A percentile compares a stretch with the other conserved stretches of the same genome.
Conservation (phyloP, 23 red algal species). For the Gracilaria caudata region DNA sequence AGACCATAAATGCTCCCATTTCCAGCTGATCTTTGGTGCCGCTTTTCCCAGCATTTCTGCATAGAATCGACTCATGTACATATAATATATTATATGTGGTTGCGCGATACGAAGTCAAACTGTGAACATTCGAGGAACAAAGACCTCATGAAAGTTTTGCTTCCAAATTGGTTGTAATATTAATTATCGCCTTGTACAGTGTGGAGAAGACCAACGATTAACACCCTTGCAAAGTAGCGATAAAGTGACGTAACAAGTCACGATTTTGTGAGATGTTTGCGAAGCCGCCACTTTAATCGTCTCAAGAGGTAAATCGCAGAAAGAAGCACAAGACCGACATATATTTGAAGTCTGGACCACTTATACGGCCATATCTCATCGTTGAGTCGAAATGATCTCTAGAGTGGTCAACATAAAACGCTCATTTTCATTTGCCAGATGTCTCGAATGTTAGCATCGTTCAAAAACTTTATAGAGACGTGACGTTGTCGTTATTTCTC, state of each 20-base stretch:
- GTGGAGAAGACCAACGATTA: background rate
- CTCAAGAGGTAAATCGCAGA: background rate
- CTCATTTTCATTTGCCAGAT: background rate
- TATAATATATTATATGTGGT: too few species aligned
- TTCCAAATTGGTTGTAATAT: background rate
- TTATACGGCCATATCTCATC: too few species aligned
- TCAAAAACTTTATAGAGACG: slow-evolving; percentile 91
- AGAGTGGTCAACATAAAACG: background rate
- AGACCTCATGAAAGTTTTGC: background rate
- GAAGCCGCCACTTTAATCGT: background rate
- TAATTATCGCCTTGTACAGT: background rate
- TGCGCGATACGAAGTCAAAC: too few species aligned
- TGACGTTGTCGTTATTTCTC: slow-evolving; percentile 74
- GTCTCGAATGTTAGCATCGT: slow-evolving; percentile 60
- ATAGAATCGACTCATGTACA: slow-evolving; percentile 1
- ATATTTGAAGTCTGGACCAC: background rate
- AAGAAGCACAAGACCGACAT: background rate
- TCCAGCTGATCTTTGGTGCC: background rate
- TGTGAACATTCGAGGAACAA: background rate
- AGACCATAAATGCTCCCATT: too few species aligned
- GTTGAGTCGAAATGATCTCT: background rate
- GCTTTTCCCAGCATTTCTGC: background rate
- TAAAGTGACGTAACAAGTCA: background rate
- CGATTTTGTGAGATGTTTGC: background rate
- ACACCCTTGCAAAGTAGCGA: background rate